Evolutionary conservation across 2,329 filamentous ascomycete species (phyloP).

Genomic region (Volutella citrinella): DNA sequence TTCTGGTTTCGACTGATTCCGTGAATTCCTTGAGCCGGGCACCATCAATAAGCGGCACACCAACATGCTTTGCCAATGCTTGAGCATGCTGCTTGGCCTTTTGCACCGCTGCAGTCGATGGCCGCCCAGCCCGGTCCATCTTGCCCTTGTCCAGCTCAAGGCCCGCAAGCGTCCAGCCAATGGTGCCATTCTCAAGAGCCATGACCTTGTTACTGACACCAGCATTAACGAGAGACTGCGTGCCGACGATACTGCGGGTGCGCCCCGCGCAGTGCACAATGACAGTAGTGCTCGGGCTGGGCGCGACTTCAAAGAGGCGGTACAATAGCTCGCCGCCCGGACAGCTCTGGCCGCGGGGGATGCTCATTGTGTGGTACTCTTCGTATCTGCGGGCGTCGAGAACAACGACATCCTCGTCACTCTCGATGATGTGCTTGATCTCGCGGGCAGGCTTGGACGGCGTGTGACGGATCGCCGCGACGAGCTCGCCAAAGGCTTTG

Average conservation of each 20-base stretch:
- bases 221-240: constrained; percentile 27
- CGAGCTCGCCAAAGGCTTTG: constrained; percentile 30
- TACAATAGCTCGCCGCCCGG: constrained; percentile 30
- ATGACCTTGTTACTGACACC: constrained; percentile 24
- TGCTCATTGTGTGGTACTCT: constrained; percentile 31
- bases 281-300: constrained; percentile 23
- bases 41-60: constrained; percentile 8
- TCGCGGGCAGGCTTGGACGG: constrained; percentile 25
- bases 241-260: constrained; percentile 29
- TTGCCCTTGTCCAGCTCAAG: constrained; percentile 22
- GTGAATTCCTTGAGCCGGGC: constrained; percentile 14
- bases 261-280: constrained; percentile 30
- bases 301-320: constrained; percentile 26
- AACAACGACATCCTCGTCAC: constrained; percentile 25
- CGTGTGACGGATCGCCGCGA: constrained; percentile 28
- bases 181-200: constrained; percentile 28
- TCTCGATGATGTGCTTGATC: constrained; percentile 23
- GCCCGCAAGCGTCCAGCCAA: constrained; percentile 29
- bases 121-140: constrained; percentile 12
- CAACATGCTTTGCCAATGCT: constrained; percentile 13
- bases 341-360: constrained; percentile 28
- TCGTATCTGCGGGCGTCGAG: constrained; percentile 27
- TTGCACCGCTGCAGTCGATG: constrained; percentile 7
- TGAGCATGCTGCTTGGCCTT: constrained; percentile 10
- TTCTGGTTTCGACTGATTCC: constrained; percentile 11